Conservation (phyloP, 2,329 filamentous ascomycete genomes). For the Pseudogymnoascus sp. region DNA sequence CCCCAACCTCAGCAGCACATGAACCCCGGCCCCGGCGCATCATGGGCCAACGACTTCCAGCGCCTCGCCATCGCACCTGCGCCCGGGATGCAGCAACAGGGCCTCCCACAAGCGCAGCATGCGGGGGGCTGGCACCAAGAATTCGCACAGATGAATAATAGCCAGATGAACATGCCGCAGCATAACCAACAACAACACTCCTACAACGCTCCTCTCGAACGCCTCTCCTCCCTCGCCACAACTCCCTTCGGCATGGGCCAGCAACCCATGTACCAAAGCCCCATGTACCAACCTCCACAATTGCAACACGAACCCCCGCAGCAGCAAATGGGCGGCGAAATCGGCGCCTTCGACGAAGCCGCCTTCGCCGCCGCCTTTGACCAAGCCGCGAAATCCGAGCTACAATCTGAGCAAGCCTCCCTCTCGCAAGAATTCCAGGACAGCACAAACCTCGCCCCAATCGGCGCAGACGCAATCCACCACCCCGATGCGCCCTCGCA, state of each 20-base stretch:
- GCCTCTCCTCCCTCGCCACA: not conserved
- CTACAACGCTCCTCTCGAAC: not conserved
- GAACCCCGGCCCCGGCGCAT: slow-evolving; percentile 14
- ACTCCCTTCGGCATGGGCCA: slow-evolving; percentile 1
- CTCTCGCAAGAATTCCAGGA: slow-evolving; percentile 11
- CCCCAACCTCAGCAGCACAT: slow-evolving; percentile 15
- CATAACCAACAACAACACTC: slow-evolving; percentile 10
- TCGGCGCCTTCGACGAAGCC: slow-evolving; percentile 42
- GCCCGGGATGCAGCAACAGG: slow-evolving; percentile 24
- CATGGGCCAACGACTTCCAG: slow-evolving; percentile 38
- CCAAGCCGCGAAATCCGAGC: slow-evolving; percentile 22
- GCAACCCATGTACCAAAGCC: slow-evolving; percentile 10
- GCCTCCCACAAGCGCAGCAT: slow-evolving; percentile 13
- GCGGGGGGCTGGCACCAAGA: slow-evolving; percentile 49
- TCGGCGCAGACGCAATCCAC: slow-evolving; percentile 29
- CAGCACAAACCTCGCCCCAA: slow-evolving; percentile 17
- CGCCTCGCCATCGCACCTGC: slow-evolving; percentile 37
- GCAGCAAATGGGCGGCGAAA: slow-evolving; percentile 28
- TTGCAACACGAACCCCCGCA: slow-evolving; percentile 9
- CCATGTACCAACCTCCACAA: slow-evolving; percentile 8
- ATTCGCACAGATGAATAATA: slow-evolving; percentile 34
- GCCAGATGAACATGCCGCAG: not conserved
- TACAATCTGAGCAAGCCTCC: slow-evolving; percentile 12
- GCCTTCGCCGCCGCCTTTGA: slow-evolving; percentile 48
- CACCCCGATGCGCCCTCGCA: slow-evolving; percentile 21